phyloP scores from a whole-genome alignment of 1,284 basidiomycete species.

The Irpex lacteus region DNA sequence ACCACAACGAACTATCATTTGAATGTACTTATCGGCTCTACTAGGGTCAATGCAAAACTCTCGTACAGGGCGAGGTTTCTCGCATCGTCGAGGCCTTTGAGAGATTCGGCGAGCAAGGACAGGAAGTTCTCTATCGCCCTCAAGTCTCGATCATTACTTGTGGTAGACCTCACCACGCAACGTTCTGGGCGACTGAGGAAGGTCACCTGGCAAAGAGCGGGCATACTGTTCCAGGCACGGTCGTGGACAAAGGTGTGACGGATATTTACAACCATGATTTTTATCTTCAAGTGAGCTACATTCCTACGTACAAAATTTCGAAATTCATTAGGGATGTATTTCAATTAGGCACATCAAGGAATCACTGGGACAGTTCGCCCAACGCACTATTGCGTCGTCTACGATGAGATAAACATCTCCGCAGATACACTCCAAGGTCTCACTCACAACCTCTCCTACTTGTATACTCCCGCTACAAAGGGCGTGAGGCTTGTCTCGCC shows the following conservation, averaged over 20 bases:
- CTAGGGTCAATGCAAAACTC: slow-evolving; percentile 68
- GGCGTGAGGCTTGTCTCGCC: slow-evolving; percentile 74
- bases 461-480: slow-evolving; percentile 74
- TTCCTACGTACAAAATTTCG: too few relatives aligned
- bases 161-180: slow-evolving; percentile 77
- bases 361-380: too few relatives aligned
- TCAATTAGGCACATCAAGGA: too few relatives aligned
- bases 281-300: slow-evolving; percentile 51
- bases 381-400: slow-evolving; percentile 74
- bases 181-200: too few relatives aligned
- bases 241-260: slow-evolving; percentile 73
- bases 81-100: slow-evolving; percentile 57
- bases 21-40: too few relatives aligned
- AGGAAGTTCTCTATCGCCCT: slow-evolving; percentile 49
- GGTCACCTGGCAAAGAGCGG: slow-evolving; percentile 65
- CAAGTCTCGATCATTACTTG: slow-evolving; percentile 71
- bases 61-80: slow-evolving; percentile 55
- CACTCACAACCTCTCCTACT: slow-evolving; percentile 59
- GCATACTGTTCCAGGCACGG: slow-evolving; percentile 72
- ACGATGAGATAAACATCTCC: slow-evolving; percentile 63
- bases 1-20: too few relatives aligned
- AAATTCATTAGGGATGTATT: too few relatives aligned
- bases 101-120: too few relatives aligned
- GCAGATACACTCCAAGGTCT: slow-evolving; percentile 71
- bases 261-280: slow-evolving; percentile 74